Evolutionary conservation across 2,329 filamentous ascomycete species (phyloP), one percentile per base, ranked within the genome.

Genomic region (Monosporascus sp.): DNA sequence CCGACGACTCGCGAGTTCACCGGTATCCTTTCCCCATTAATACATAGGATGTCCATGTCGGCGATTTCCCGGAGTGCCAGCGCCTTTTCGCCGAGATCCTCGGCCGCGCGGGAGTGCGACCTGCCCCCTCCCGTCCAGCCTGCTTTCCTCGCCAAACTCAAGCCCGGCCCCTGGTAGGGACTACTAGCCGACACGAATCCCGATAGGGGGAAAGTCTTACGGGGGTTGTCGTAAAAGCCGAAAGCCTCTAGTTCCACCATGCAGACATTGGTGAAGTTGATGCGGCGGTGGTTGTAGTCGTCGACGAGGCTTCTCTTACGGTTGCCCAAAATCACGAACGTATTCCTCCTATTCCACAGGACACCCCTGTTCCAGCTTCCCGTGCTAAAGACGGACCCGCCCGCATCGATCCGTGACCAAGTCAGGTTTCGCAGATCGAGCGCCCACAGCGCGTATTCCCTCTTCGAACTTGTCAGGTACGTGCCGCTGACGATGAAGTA

Each of bases 401-500:
- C 93, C 0, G 92, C 94, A 71, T 99, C 94, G 60, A 99, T 97
- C 8, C 93, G 88, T 52, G 88, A 92, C 94, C 94, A 99, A 0
- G 88, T 94, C 51, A 99, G 74, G 1, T 87, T 94, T 54, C 87
- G 85, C 52, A 99, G 73, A 66, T 99, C 92, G 48, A 99, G 75
- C 2, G 94, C 93, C 94, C 94, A 99, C 1, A 99, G 78, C 0
- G 94, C 93, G 71, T 97, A 99, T 69, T 99, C 94, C 68, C 97
- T 93, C 72, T 97, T 97, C 1, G 93, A 97, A 1, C 93, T 97
- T 0, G 94, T 99, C 54, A 99, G 80, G 68, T 97, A 97, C 0
- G 94, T 99, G 27, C 94, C 94, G 67, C 92, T 97, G 22, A 99
- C 93, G 44, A 99, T 91, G 65, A 99, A 97, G 69, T 97, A 90